Conservation (phyloP, 2,329 filamentous ascomycete genomes). For the Cladorrhinum sp. region DNA sequence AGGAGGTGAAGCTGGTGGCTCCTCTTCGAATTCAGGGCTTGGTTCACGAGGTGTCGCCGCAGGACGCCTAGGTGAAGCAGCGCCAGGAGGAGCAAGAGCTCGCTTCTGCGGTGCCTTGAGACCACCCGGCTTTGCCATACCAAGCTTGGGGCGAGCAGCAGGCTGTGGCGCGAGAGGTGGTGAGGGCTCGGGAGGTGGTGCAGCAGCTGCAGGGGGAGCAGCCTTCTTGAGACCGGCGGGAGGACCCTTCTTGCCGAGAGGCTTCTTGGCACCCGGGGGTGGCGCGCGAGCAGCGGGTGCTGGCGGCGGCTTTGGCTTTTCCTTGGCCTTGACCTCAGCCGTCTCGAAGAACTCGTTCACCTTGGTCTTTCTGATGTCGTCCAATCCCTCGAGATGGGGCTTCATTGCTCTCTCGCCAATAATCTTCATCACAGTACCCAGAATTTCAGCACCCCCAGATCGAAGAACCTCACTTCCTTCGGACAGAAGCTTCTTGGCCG, state of each 20-base stretch:
- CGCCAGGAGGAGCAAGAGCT: constrained; percentile 44
- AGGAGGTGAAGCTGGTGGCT: constrained; percentile 46
- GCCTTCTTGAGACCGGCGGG: constrained; percentile 45
- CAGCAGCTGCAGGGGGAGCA: constrained; percentile 37
- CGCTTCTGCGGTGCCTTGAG: constrained; percentile 61
- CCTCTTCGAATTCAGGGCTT: constrained; percentile 50
- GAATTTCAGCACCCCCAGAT: constrained; percentile 83
- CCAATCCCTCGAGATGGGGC: constrained; percentile 82
- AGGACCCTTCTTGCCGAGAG: constrained; percentile 47
- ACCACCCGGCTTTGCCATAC: constrained; percentile 54
- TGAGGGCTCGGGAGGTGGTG: constrained; percentile 46
- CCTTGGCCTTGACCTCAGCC: constrained; percentile 83
- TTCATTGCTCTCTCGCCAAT: constrained; percentile 96
- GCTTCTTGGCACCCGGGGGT: constrained; percentile 48
- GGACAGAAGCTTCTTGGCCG: constrained; percentile 81
- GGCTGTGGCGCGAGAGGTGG: constrained; percentile 57
- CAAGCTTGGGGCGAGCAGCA: constrained; percentile 51
- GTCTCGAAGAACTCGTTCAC: constrained; percentile 88
- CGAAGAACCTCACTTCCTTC: constrained; percentile 84
- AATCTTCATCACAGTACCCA: constrained; percentile 98
- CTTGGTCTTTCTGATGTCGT: constrained; percentile 93
- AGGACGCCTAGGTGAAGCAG: constrained; percentile 53
- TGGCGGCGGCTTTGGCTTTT: constrained; percentile 82
- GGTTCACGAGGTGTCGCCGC: constrained; percentile 44
- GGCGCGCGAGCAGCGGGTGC: constrained; percentile 54